These are phyloP conservation scores for Sugiyamaella chiloensis DNA, from an alignment of 805 yeast genomes.

Conservation along the genomic window DNA sequence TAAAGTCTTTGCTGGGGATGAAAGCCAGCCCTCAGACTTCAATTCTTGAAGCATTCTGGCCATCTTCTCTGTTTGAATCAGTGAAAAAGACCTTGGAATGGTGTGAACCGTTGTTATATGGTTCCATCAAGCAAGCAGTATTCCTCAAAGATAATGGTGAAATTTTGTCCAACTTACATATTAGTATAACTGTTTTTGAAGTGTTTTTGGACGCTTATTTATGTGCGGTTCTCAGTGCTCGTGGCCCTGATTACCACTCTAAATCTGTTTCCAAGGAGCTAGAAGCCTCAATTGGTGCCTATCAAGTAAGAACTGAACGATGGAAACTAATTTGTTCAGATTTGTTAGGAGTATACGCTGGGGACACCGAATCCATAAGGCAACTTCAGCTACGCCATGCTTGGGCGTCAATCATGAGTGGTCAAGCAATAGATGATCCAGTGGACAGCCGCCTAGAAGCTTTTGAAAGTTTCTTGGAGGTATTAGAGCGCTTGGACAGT, in stretches of 20 bases:
- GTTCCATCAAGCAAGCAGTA: slow-evolving; percentile 8
- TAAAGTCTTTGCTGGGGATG: slow-evolving; percentile 23
- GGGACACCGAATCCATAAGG: neutral
- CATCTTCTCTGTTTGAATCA: slow-evolving; percentile 33
- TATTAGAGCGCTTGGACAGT: slow-evolving; percentile 12
- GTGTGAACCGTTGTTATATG: slow-evolving; percentile 23
- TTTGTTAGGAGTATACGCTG: slow-evolving; percentile 9
- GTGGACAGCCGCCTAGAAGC: slow-evolving; percentile 32
- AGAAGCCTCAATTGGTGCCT: slow-evolving; percentile 6
- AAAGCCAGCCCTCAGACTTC: slow-evolving; percentile 28
- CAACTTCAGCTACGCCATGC: slow-evolving; percentile 35
- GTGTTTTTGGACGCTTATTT: slow-evolving; percentile 24
- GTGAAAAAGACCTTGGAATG: slow-evolving; percentile 34
- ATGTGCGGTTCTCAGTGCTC: slow-evolving; percentile 2
- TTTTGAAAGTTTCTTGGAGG: slow-evolving; percentile 25
- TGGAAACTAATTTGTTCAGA: slow-evolving; percentile 23
- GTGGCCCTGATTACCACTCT: slow-evolving; percentile 11
- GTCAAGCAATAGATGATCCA: slow-evolving; percentile 41
- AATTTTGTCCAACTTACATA: neutral
- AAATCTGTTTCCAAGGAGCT: slow-evolving; percentile 17
- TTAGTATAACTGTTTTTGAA: slow-evolving; percentile 20
- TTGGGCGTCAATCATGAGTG: slow-evolving; percentile 49
- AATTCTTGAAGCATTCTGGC: slow-evolving; percentile 42
- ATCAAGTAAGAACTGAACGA: slow-evolving; percentile 11
- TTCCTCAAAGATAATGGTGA: neutral